Conservation (phyloP, 805 yeast genomes). For the Metschnikowia gelsemii region DNA sequence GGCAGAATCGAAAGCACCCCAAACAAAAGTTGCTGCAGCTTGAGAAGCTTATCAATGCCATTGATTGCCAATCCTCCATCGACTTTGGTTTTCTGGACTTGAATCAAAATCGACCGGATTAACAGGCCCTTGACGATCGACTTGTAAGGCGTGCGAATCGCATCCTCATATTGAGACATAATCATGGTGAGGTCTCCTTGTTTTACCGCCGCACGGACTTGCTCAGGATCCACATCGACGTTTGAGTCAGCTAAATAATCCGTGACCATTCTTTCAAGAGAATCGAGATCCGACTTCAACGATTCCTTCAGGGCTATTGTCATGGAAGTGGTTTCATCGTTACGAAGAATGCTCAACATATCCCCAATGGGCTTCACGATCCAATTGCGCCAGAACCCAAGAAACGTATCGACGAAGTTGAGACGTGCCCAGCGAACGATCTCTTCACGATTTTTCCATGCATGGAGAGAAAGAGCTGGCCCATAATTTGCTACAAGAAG, state of each 20-base stretch:
- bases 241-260: conserved; percentile 53
- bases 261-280: conserved; percentile 83
- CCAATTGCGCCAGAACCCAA: conserved; percentile 81
- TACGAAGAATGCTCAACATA: conserved; percentile 76
- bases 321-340: conserved; percentile 71
- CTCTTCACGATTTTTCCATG: conserved; percentile 51
- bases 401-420: conserved; percentile 60
- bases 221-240: conserved; percentile 20
- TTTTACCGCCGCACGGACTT: conserved; percentile 50
- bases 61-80: conserved; percentile 88
- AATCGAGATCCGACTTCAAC: conserved; percentile 70
- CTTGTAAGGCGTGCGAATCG: conserved; percentile 66
- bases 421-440: conserved; percentile 56
- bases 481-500: conserved; percentile 47
- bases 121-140: conserved; percentile 68
- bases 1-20: conserved; percentile 91
- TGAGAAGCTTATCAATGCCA: conserved; percentile 86
- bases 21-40: conserved; percentile 92
- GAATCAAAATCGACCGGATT: conserved; percentile 76
- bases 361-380: conserved; percentile 69
- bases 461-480: conserved; percentile 45
- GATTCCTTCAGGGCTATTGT: conserved; percentile 81
- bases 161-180: conserved; percentile 77
- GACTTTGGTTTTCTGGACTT: conserved; percentile 93
- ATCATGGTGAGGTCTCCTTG: conserved; percentile 79